Evolutionary conservation across 2,329 filamentous ascomycete species (phyloP).

Genomic region (Fusarium mundagurra): DNA sequence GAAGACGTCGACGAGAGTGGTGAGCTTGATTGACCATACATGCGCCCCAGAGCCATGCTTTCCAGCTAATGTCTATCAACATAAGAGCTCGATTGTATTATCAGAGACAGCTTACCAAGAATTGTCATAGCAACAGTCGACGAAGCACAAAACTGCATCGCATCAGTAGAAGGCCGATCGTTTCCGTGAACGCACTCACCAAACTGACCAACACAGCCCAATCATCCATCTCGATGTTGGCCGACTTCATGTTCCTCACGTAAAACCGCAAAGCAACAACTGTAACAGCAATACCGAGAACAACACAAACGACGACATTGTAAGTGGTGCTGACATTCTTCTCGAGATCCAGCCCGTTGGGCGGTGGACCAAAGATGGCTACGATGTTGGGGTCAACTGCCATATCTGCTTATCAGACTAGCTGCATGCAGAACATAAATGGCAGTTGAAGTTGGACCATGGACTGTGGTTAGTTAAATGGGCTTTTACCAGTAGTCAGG

Average conservation of each 20-base stretch:
- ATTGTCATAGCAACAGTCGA: slow-evolving; percentile 9
- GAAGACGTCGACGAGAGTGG: slow-evolving; percentile 2
- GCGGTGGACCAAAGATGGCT: slow-evolving; percentile 13
- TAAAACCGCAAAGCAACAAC: slow-evolving; percentile 6
- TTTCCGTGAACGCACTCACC: neutral
- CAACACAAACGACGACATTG: slow-evolving; percentile 1
- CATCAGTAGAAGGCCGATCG: fast-evolving
- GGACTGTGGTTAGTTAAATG: neutral
- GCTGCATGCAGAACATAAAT: neutral
- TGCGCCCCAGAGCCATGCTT: slow-evolving; percentile 5
- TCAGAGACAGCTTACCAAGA: fast-evolving
- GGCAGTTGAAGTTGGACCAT: neutral
- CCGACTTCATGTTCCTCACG: slow-evolving; percentile 19
- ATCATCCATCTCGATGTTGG: slow-evolving; percentile 5
- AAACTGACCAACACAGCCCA: slow-evolving; percentile 9
- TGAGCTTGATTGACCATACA: slow-evolving; percentile 8
- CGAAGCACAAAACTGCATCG: neutral
- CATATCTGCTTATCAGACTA: neutral
- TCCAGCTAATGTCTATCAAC: neutral
- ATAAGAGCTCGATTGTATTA: fast-evolving
- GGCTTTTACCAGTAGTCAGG: neutral
- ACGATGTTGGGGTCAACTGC: slow-evolving; percentile 2
- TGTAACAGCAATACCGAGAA: neutral
- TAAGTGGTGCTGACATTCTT: neutral
- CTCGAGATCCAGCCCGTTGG: neutral